Percentiles rank a stretch among this genome's conserved stretches.
These are phyloP conservation scores for Pyrus betulifolia DNA, from an alignment of 306 rosid species.

Conservation along the genomic window DNA sequence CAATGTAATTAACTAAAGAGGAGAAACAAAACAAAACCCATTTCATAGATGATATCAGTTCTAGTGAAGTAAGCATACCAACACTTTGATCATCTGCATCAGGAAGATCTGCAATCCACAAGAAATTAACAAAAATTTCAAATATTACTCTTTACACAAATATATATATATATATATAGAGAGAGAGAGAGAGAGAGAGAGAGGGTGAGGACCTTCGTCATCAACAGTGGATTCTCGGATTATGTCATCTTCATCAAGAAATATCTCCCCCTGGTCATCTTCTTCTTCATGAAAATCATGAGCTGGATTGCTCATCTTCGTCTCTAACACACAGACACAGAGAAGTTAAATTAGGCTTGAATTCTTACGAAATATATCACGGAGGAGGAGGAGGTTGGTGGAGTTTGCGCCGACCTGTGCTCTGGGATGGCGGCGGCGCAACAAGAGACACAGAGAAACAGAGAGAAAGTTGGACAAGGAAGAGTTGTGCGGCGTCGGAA, in stretches of 20 bases:
- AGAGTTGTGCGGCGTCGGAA: background rate
- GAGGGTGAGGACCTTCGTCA: conserved; percentile 30
- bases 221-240: conserved; percentile 29
- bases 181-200: background rate
- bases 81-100: conserved; percentile 37
- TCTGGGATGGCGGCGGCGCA: background rate
- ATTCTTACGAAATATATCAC: background rate
- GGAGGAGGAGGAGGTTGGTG: background rate
- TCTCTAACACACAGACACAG: background rate
- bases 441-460: background rate
- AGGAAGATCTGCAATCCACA: conserved; percentile 39
- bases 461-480: background rate
- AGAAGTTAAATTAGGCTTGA: background rate
- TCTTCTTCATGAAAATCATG: conserved; percentile 28
- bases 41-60: background rate
- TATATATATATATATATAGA: background rate
- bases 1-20: background rate
- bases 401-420: no score
- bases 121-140: background rate
- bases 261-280: conserved; percentile 40
- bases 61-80: conserved; percentile 19
- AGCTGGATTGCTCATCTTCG: conserved; percentile 17
- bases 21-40: background rate
- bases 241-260: conserved; percentile 41
- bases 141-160: background rate